Evolutionary conservation across 2,329 filamentous ascomycete species (phyloP).

Genomic region (Arthrobotrys sinensis): DNA sequence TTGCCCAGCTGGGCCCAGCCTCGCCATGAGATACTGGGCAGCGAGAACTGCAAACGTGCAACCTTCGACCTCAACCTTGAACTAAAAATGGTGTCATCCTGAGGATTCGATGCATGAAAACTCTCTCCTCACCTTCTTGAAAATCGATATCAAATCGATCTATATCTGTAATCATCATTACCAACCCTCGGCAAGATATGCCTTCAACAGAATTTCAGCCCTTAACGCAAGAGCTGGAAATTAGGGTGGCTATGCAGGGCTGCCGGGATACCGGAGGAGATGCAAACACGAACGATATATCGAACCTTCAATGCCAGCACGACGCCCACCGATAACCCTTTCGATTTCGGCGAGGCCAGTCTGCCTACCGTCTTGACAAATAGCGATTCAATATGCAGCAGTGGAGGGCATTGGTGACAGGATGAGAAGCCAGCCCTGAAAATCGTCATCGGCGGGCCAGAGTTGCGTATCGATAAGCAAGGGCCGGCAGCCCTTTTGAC

Average conservation of each 20-base stretch:
- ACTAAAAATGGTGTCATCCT: too few relatives aligned
- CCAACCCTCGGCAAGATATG: conserved; percentile 24
- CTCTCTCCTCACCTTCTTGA: neutral
- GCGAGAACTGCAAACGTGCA: neutral
- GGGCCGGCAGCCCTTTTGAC: conserved; percentile 7
- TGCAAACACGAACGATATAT: neutral
- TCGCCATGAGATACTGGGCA: neutral
- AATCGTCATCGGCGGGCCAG: neutral
- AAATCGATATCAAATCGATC: too few relatives aligned
- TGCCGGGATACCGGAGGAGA: conserved; percentile 6
- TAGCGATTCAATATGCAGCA: neutral
- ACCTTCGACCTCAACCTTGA: neutral
- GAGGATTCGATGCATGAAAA: neutral
- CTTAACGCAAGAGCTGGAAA: conserved; percentile 9
- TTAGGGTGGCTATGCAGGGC: conserved; percentile 28
- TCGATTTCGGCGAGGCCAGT: neutral
- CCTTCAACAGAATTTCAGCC: conserved; percentile 7
- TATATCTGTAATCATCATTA: neutral
- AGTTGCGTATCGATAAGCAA: conserved; percentile 39
- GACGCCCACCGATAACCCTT: neutral
- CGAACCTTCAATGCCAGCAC: neutral
- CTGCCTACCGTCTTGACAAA: neutral
- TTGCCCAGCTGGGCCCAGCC: conserved; percentile 7
- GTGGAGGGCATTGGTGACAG: neutral
- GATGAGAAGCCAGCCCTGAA: neutral